Conservation (phyloP, 768 basidiomycete species). For the Gymnopilus junonius region DNA sequence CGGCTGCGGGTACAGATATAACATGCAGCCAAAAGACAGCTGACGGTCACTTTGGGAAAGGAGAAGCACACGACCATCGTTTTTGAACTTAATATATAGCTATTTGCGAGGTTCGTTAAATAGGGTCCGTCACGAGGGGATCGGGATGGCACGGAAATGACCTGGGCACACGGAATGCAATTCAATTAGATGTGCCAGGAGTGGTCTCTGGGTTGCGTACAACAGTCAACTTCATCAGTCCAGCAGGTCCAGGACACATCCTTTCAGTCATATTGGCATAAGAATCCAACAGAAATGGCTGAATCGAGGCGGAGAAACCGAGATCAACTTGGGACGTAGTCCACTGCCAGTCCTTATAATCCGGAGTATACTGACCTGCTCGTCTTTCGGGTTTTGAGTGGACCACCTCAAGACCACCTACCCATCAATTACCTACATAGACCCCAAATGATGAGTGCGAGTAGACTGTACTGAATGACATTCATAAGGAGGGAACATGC, state of each 20-base stretch:
- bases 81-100: constrained; percentile 11
- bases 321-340: too few relatives aligned
- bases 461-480: too few relatives aligned
- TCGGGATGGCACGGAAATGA: constrained; percentile 39
- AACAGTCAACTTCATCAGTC: too few relatives aligned
- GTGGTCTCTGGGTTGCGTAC: not conserved
- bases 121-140: constrained; percentile 26
- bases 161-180: constrained; percentile 15
- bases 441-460: not conserved
- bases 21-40: constrained; percentile 5
- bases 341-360: too few relatives aligned
- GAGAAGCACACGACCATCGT: constrained; percentile 34
- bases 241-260: too few relatives aligned
- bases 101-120: constrained; percentile 17
- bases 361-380: not conserved
- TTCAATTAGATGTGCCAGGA: constrained; percentile 6
- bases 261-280: too few relatives aligned
- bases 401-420: too few relatives aligned
- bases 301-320: too few relatives aligned
- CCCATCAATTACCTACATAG: not conserved
- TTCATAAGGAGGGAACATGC: too few relatives aligned
- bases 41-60: constrained; percentile 5
- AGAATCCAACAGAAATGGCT: not conserved
- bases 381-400: not conserved
- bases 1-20: constrained; percentile 9